Evolutionary conservation across 176 grass and related monocot genomes (phyloP).

Genomic region (Avena sativa): DNA sequence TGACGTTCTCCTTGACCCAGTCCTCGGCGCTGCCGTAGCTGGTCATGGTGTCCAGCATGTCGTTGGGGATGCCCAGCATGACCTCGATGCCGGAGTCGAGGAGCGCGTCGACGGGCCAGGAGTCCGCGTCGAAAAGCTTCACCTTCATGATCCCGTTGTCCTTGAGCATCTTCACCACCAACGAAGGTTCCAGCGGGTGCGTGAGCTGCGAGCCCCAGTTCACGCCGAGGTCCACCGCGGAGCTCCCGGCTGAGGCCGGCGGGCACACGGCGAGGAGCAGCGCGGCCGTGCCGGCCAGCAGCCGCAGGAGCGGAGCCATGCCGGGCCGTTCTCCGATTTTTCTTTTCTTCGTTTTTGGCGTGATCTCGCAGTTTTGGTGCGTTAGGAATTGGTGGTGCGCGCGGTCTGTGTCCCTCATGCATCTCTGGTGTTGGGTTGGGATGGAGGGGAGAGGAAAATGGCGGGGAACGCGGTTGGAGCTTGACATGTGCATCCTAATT

Average conservation of each 20-base stretch:
- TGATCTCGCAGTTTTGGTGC: neutral
- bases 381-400: slow-evolving; percentile 12
- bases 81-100: slow-evolving; percentile 72
- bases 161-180: slow-evolving; percentile 74
- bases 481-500: neutral
- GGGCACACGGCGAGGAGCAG: slow-evolving; percentile 32
- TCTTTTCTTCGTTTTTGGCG: neutral
- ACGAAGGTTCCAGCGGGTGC: slow-evolving; percentile 56
- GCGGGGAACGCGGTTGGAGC: slow-evolving; percentile 46
- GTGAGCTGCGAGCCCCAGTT: slow-evolving; percentile 86
- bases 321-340: neutral
- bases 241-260: neutral
- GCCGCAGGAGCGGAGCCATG: slow-evolving; percentile 44
- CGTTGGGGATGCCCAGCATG: slow-evolving; percentile 81
- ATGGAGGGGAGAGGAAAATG: slow-evolving; percentile 46
- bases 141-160: slow-evolving; percentile 65
- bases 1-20: slow-evolving; percentile 85
- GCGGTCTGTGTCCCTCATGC: neutral
- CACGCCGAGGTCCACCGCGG: slow-evolving; percentile 53
- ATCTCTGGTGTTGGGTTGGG: neutral
- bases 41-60: slow-evolving; percentile 64
- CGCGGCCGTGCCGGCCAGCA: slow-evolving; percentile 43
- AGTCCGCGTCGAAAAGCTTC: slow-evolving; percentile 85
- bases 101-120: slow-evolving; percentile 65
- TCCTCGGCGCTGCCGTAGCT: slow-evolving; percentile 63